phyloP scores from a whole-genome alignment of 768 basidiomycete species.

The Calocera cornea region DNA sequence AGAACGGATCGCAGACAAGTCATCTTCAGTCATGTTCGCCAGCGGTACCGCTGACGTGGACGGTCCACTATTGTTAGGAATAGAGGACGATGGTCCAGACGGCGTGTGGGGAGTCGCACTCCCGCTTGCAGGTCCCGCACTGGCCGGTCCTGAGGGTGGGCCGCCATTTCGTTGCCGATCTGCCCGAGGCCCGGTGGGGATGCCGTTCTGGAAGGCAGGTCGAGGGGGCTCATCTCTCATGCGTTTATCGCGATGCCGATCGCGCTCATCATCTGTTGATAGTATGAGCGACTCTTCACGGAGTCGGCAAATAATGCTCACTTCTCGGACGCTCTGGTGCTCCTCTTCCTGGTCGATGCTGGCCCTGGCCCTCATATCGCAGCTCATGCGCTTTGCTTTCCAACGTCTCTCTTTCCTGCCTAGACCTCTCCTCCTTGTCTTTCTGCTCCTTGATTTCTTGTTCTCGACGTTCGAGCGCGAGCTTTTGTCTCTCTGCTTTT shows the following conservation, averaged over 20 bases:
- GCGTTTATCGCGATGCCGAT: conserved; percentile 28
- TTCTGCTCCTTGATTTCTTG: conserved; percentile 67
- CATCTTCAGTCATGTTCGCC: conserved; percentile 65
- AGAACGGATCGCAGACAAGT: conserved; percentile 71
- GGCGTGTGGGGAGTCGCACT: conserved; percentile 29
- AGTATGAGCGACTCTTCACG: not conserved
- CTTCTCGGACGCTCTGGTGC: conserved; percentile 31
- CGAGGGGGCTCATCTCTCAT: conserved; percentile 26
- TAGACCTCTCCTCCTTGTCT: conserved; percentile 47
- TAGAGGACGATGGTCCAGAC: conserved; percentile 33
- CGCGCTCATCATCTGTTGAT: conserved; percentile 26
- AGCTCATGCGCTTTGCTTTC: conserved; percentile 65
- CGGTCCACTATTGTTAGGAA: conserved; percentile 24
- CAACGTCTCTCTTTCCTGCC: conserved; percentile 50
- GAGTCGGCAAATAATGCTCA: not conserved
- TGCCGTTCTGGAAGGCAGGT: conserved; percentile 41
- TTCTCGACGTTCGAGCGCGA: conserved; percentile 77
- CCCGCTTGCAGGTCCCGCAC: conserved; percentile 15
- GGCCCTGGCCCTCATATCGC: conserved; percentile 30
- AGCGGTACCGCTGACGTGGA: conserved; percentile 32
- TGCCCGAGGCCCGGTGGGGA: conserved; percentile 77
- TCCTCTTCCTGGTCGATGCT: conserved; percentile 28
- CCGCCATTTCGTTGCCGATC: conserved; percentile 38
- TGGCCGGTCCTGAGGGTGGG: conserved; percentile 22
- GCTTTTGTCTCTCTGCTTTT: conserved; percentile 77